Evolutionary conservation across 805 yeast genomes (phyloP).

Genomic region (Candida manassasensis): DNA sequence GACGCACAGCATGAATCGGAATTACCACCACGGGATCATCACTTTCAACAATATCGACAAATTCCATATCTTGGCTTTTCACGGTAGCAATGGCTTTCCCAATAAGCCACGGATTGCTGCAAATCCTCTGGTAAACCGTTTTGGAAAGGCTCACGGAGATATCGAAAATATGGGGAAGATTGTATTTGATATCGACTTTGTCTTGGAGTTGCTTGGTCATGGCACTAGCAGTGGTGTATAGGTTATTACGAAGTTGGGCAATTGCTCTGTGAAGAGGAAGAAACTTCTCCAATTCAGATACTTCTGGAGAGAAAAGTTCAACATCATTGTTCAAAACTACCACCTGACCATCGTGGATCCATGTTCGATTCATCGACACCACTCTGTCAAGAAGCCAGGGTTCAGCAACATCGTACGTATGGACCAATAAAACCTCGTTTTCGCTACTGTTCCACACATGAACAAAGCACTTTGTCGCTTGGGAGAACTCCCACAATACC

Average conservation of each 20-base stretch:
- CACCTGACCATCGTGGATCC: conserved; percentile 44
- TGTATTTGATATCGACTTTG: background rate
- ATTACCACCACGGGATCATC: background rate
- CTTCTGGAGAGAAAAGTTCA: background rate
- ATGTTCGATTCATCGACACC: conserved; percentile 45
- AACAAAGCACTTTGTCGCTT: conserved; percentile 30
- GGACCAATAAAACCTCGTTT: conserved; percentile 52
- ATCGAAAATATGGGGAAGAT: background rate
- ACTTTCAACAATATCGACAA: background rate
- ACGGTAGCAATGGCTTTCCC: background rate
- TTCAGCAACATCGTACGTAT: conserved; percentile 44
- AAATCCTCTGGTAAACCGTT: background rate
- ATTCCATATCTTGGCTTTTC: background rate
- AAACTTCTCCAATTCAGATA: conserved; percentile 3
- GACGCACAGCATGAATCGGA: conserved; percentile 4
- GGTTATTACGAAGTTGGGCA: conserved; percentile 7
- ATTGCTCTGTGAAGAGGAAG: conserved; percentile 9
- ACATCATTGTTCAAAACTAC: conserved; percentile 13
- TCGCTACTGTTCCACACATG: conserved; percentile 45
- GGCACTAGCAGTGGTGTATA: conserved; percentile 3
- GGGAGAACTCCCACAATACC: conserved; percentile 35
- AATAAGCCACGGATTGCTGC: background rate
- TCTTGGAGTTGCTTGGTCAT: conserved; percentile 3
- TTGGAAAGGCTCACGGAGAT: background rate
- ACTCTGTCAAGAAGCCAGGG: conserved; percentile 42